Evolutionary conservation across 1,284 basidiomycete species (phyloP).

Genomic region (Sporisorium reilianum): DNA sequence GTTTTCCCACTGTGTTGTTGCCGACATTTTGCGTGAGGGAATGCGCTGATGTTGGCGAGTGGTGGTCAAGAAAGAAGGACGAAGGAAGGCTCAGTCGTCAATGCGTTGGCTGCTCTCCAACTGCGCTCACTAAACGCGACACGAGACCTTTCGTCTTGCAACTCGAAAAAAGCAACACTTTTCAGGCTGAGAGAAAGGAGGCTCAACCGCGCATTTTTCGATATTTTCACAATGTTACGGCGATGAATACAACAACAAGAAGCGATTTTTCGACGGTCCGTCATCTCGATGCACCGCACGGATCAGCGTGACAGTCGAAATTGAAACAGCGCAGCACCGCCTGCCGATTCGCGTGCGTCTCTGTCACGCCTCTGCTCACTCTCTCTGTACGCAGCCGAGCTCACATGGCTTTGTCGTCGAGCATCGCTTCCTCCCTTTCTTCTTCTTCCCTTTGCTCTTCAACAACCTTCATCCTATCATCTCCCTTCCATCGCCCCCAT

Average conservation of each 20-base stretch:
- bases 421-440: not conserved
- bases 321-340: not conserved
- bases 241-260: not conserved
- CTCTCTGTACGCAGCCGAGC: slow-evolving; percentile 20
- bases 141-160: slow-evolving; percentile 14
- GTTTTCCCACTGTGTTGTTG: slow-evolving; percentile 79
- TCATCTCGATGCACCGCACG: slow-evolving; percentile 27
- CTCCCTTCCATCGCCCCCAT: too few relatives aligned
- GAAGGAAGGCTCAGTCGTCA: slow-evolving; percentile 7
- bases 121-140: slow-evolving; percentile 28
- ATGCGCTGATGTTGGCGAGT: not conserved
- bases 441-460: slow-evolving; percentile 4
- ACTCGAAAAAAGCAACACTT: slow-evolving; percentile 13
- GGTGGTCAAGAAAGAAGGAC: not conserved
- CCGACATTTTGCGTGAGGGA: slow-evolving; percentile 27
- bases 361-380: not conserved
- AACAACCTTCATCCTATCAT: not conserved
- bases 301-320: slow-evolving; percentile 19
- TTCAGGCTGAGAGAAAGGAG: not conserved
- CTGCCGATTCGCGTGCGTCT: slow-evolving; percentile 3
- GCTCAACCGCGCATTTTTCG: not conserved
- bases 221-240: slow-evolving; percentile 6
- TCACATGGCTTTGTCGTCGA: slow-evolving; percentile 5
- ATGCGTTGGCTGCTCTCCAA: not conserved
- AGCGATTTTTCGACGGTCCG: not conserved